Evolutionary conservation across 2,329 filamentous ascomycete genomes (phyloP).

Genomic region (Talaromyces funiculosus): DNA sequence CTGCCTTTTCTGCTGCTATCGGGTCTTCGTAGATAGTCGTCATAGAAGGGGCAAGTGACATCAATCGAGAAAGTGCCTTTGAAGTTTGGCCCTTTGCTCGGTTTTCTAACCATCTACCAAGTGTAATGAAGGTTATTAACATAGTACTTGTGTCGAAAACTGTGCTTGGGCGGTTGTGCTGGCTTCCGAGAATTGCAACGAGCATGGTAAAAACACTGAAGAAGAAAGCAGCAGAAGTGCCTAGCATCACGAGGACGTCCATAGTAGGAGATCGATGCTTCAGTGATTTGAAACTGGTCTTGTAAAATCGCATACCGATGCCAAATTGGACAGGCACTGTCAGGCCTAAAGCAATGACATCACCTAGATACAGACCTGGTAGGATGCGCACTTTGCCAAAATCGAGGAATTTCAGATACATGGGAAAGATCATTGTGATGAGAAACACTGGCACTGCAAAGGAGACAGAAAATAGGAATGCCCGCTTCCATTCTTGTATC

Average conservation of each 20-base stretch:
- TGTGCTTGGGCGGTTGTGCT: constrained; percentile 75
- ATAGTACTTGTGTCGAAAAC: constrained; percentile 98
- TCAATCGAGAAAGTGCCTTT: constrained; percentile 83
- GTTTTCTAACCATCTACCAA: constrained; percentile 90
- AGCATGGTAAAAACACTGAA: constrained; percentile 86
- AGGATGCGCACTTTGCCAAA: constrained; percentile 64
- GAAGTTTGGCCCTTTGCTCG: constrained; percentile 93
- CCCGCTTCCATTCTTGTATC: constrained; percentile 83
- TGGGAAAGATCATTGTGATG: constrained; percentile 89
- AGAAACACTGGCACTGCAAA: constrained; percentile 90
- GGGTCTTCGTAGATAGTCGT: constrained; percentile 93
- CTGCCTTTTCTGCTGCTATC: constrained; percentile 84
- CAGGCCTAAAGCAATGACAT: constrained; percentile 73
- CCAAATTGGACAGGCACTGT: constrained; percentile 96
- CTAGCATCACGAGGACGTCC: constrained; percentile 92
- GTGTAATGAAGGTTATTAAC: constrained; percentile 90
- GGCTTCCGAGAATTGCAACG: constrained; percentile 67
- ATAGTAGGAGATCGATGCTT: constrained; percentile 91
- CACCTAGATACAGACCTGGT: constrained; percentile 78
- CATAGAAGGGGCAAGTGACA: constrained; percentile 95
- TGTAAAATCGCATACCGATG: constrained; percentile 88
- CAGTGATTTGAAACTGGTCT: constrained; percentile 87
- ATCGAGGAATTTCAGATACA: constrained; percentile 70
- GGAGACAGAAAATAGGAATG: constrained; percentile 68
- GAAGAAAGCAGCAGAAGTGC: constrained; percentile 92